Evolutionary conservation across 2,329 filamentous ascomycete species (phyloP).

Genomic region (Trichoderma sp.): DNA sequence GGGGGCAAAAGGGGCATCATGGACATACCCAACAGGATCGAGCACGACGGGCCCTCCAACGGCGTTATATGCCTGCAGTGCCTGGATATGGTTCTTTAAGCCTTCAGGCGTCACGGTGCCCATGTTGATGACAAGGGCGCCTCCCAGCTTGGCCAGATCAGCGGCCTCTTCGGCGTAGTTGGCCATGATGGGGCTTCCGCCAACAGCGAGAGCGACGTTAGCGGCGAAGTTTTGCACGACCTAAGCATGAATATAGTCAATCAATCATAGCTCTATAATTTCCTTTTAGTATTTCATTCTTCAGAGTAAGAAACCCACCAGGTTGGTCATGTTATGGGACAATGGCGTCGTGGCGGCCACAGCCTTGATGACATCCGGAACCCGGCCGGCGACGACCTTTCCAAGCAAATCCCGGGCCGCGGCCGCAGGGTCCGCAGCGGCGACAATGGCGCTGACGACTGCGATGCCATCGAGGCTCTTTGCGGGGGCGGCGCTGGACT

Average conservation of each 20-base stretch:
- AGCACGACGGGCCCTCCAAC: slow-evolving; percentile 73
- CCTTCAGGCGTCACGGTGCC: slow-evolving; percentile 80
- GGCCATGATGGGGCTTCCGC: slow-evolving; percentile 91
- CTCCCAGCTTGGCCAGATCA: slow-evolving; percentile 75
- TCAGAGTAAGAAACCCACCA: slow-evolving; percentile 46
- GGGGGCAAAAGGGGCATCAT: slow-evolving; percentile 25
- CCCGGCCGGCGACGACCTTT: slow-evolving; percentile 48
- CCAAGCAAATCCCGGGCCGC: slow-evolving; percentile 58
- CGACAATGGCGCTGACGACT: slow-evolving; percentile 85
- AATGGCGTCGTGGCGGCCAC: slow-evolving; percentile 67
- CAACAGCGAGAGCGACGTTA: slow-evolving; percentile 81
- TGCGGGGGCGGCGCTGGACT: slow-evolving; percentile 49
- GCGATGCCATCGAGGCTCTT: slow-evolving; percentile 78
- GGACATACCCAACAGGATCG: slow-evolving; percentile 76
- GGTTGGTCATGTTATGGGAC: slow-evolving; percentile 96
- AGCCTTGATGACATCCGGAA: slow-evolving; percentile 52
- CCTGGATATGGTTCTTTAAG: slow-evolving; percentile 67
- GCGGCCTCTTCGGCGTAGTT: slow-evolving; percentile 78
- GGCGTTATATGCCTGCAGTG: slow-evolving; percentile 77
- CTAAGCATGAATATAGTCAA: slow-evolving; percentile 27
- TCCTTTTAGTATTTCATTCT: background rate
- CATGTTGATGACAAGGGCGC: slow-evolving; percentile 89
- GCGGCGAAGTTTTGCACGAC: slow-evolving; percentile 93
- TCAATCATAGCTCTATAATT: background rate
- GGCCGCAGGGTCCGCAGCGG: slow-evolving; percentile 62